Percentiles rank a stretch among this genome's conserved stretches.
phyloP scores from a whole-genome alignment of 306 rosid species.

The Vicia villosa region DNA sequence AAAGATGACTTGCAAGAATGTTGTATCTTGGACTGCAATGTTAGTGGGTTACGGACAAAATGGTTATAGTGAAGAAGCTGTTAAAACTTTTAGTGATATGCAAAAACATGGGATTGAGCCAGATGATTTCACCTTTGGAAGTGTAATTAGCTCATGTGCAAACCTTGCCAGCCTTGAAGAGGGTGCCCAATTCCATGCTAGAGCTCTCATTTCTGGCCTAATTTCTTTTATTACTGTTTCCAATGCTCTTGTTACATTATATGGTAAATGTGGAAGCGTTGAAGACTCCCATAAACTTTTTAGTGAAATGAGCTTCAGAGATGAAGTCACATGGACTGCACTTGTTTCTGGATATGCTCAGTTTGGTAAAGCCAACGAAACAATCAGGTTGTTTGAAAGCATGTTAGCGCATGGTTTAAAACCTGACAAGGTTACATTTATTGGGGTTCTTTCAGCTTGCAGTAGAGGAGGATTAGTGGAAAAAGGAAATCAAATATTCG shows the following conservation, averaged over 20 bases:
- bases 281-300: constrained; percentile 67
- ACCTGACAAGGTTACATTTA: constrained; percentile 87
- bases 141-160: constrained; percentile 89
- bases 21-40: constrained; percentile 90
- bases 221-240: constrained; percentile 72
- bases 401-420: constrained; percentile 66
- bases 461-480: constrained; percentile 91
- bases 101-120: constrained; percentile 77
- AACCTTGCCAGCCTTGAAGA: constrained; percentile 96
- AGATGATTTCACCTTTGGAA: constrained; percentile 83
- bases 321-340: constrained; percentile 94
- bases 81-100: constrained; percentile 74
- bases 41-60: constrained; percentile 93
- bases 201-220: constrained; percentile 77
- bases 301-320: constrained; percentile 65
- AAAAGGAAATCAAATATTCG: constrained; percentile 65
- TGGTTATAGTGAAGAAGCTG: constrained; percentile 84
- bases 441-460: constrained; percentile 94
- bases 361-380: constrained; percentile 79
- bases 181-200: constrained; percentile 88
- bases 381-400: constrained; percentile 66
- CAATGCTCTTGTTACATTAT: constrained; percentile 83
- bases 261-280: constrained; percentile 86
- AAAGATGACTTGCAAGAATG: constrained; percentile 76
- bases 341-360: constrained; percentile 83